Base-by-base conservation (phyloP, 2,329 filamentous ascomycete genomes). In the Penicillium sclerotiorum region DNA sequence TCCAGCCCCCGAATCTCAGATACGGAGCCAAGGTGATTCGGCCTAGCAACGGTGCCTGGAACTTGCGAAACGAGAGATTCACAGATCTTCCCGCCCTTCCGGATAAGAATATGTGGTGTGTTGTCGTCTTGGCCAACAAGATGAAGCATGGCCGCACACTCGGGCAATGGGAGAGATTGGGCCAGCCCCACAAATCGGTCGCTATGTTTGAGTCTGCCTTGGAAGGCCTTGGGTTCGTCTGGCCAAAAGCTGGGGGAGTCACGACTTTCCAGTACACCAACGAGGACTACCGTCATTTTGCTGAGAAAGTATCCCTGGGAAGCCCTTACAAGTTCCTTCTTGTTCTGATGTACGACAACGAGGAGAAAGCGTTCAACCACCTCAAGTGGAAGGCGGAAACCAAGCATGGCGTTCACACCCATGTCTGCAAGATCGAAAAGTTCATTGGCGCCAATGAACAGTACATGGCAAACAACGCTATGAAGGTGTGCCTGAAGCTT, bases 401-500 rank as follows among this genome's bases (percentile, higher is more conserved):
- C 18, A 65, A 76, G 2, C 75, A 75, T 35, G 89, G 88, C 2
- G 74, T 90, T 20, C 80, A 84, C 48, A 88, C 85, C 0, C 81
- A 87, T 50, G 88, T 85, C 55, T 77, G 86, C 8, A 73, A 78
- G 0, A 71, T 65, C 4, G 60, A 67, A 1, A 85, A 85, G 56
- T 68, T 83, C 1, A 67, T 62, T 3, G 60, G 59, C 46, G 61
- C 20, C 43, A 60, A 54, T 63, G 32, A 51, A 4, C 73, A 81
- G 41, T 87, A 86, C 58, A 81, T 80, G 47, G 84, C 82, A 45
- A 90, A 90, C 50, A 77, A 89, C 2, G 82, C 77, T 0, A 72
- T 95, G 55, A 95, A 90, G 71, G 79, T 92, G 65, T 95, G 95
- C 60, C 73, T 92, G 33, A 94, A 93, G 69, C 76, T 83, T 30